Evolutionary conservation across 768 basidiomycete genomes (phyloP), one percentile per base, ranked within the genome.

Genomic region (Hygrophorus russula): DNA sequence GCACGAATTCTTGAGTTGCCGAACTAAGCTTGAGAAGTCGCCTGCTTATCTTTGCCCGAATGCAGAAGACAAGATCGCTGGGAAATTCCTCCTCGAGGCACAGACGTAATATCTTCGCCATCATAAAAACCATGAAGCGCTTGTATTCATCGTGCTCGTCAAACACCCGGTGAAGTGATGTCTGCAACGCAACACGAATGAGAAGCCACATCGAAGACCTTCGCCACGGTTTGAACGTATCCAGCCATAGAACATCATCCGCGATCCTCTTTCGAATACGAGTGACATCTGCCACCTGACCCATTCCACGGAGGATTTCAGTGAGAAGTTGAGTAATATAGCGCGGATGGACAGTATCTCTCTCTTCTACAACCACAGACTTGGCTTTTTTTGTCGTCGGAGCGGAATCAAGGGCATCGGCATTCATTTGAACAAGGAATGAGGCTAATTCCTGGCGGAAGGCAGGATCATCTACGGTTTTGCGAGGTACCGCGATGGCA

Each of bases 121-220:
- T 51, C 39, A 73, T 55, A 39, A 62, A 73, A 1, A 67, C 33
- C 51, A 74, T 66, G 53, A 77, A 77, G 2, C 29, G 8, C 42
- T 78, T 77, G 56, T 78, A 78, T 0, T 54, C 51, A 10, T 44
- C 41, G 4, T 50, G 33, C 5, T 17, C 34, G 3, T 19, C 39
- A 5, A 50, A 42, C 13, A 27, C 17, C 35, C 35, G 52, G 50
- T 30, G 46, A 19, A 64, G 51, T 0, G 64, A 59, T 0, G 62
- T 68, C 50, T 73, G 71, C 18, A 72, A 48, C 1, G 61, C 59
- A 3, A 76, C 68, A 6, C 73, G 67, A 28, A 72, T 52, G 10
- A 71, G 51, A 3, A 74, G 64, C 73, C 74, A 77, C 9, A 72
- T 56, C 0, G 70, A 56, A 5, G 71, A 70, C 17, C 74, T 60